A percentile compares a stretch with the other conserved stretches of the same genome.
Conservation (phyloP, 108 stramenopile genomes). For the Cyclotella distinguenda region DNA sequence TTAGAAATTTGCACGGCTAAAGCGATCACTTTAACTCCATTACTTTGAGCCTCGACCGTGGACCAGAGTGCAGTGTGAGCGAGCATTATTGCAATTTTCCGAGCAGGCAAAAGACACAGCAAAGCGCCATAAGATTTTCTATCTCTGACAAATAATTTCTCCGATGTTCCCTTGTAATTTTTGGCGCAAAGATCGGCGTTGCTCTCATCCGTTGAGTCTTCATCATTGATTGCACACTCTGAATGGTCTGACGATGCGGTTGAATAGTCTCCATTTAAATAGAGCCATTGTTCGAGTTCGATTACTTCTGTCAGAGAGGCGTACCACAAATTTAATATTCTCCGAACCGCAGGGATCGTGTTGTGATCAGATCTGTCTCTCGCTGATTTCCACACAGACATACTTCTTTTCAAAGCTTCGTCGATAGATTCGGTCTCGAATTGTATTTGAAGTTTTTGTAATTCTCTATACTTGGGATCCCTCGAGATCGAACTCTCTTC, state of each 20-base stretch:
- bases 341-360: conserved; percentile 64
- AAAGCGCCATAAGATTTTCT: conserved; percentile 75
- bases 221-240: not conserved
- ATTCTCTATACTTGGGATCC: conserved; percentile 19
- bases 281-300: conserved; percentile 67
- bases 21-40: conserved; percentile 56
- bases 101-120: conserved; percentile 77
- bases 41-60: conserved; percentile 40
- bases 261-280: conserved; percentile 45
- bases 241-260: conserved; percentile 1
- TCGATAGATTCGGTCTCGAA: conserved; percentile 75
- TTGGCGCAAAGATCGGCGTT: conserved; percentile 10
- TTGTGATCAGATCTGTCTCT: conserved; percentile 70
- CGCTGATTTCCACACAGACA: conserved; percentile 62
- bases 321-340: conserved; percentile 76
- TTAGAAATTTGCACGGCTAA: conserved; percentile 66
- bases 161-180: not conserved
- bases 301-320: conserved; percentile 65
- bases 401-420: conserved; percentile 57
- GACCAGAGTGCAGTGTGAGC: conserved; percentile 74
- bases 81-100: conserved; percentile 88
- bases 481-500: conserved; percentile 12
- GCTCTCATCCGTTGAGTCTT: conserved; percentile 1
- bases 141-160: conserved; percentile 40
- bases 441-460: conserved; percentile 59